Conservation (phyloP, 2,329 filamentous ascomycete genomes). For the Cladophialophora immunda region DNA sequence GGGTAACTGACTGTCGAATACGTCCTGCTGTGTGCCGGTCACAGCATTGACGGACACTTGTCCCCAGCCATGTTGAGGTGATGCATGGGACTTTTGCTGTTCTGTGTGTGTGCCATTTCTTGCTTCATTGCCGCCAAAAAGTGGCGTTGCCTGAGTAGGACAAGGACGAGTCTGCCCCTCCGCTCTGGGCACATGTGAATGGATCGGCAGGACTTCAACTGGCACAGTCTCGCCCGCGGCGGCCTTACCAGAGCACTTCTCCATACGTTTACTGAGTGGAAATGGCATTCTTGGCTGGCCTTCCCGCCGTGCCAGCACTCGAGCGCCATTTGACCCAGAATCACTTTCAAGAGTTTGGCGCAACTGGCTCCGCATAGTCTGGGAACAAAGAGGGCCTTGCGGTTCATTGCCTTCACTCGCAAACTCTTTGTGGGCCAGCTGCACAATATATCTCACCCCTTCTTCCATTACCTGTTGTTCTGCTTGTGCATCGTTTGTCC, state of each 20-base stretch:
- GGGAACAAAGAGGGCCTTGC: slow-evolving; percentile 15
- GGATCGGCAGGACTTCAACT: neutral
- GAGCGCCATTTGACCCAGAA: slow-evolving; percentile 3
- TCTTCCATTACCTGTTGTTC: slow-evolving; percentile 10
- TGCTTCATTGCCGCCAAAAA: neutral
- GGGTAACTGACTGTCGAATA: neutral
- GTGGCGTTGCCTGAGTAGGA: neutral
- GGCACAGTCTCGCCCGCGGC: neutral
- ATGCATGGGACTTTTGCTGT: neutral
- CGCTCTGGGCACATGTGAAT: slow-evolving; percentile 10
- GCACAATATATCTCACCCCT: slow-evolving; percentile 25
- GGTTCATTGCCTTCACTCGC: slow-evolving; percentile 6
- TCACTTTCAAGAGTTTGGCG: slow-evolving; percentile 25
- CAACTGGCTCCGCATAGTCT: slow-evolving; percentile 23
- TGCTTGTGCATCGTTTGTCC: neutral
- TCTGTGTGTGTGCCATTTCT: neutral
- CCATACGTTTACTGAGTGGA: slow-evolving; percentile 27
- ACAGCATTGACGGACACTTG: neutral
- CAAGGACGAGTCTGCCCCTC: neutral
- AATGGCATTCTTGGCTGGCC: slow-evolving; percentile 37
- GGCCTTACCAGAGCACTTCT: slow-evolving; percentile 23
- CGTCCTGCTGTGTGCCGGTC: neutral
- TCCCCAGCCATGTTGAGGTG: slow-evolving; percentile 4
- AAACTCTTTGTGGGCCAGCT: slow-evolving; percentile 18
- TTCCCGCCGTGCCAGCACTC: slow-evolving; percentile 22